phyloP scores from a whole-genome alignment of 352 stramenopile species.

The Phytopythium litorale region DNA sequence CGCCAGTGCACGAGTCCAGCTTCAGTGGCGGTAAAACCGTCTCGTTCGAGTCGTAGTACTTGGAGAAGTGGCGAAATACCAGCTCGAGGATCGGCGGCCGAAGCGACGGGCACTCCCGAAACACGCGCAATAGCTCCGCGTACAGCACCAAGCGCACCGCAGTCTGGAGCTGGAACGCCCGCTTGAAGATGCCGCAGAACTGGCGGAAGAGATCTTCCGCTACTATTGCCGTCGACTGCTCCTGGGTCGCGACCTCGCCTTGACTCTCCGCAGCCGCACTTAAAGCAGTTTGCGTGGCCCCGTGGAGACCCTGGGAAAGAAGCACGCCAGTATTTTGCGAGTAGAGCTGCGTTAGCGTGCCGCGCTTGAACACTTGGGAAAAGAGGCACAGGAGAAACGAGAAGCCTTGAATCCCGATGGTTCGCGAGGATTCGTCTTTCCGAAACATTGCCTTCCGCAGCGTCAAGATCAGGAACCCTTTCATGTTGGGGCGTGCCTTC shows the following conservation, averaged over 20 bases:
- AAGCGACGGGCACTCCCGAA: constrained; percentile 38
- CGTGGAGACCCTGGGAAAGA: constrained; percentile 26
- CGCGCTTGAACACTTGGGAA: constrained; percentile 32
- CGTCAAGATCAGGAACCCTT: constrained; percentile 46
- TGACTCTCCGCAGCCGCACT: constrained; percentile 4
- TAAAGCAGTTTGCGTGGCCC: background rate
- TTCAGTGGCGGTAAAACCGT: constrained; percentile 41
- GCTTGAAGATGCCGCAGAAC: constrained; percentile 52
- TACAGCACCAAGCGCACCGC: constrained; percentile 44
- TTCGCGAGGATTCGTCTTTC: constrained; percentile 43
- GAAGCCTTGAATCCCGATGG: constrained; percentile 48
- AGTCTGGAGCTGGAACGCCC: constrained; percentile 42
- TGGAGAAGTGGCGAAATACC: constrained; percentile 35
- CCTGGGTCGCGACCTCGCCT: constrained; percentile 31
- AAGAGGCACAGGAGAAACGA: constrained; percentile 36
- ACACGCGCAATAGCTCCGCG: constrained; percentile 35
- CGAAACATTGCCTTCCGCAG: constrained; percentile 64
- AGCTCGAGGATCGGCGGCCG: constrained; percentile 39
- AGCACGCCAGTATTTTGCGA: constrained; percentile 37
- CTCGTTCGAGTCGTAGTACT: constrained; percentile 49
- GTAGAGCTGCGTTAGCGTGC: constrained; percentile 44
- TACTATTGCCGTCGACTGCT: constrained; percentile 32
- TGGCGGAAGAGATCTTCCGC: constrained; percentile 54
- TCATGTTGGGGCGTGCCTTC: constrained; percentile 29
- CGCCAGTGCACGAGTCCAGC: constrained; percentile 30